These are phyloP conservation scores for Berkeleyomyces rouxiae DNA, from an alignment of 2,329 filamentous ascomycete species.

Conservation along the genomic window DNA sequence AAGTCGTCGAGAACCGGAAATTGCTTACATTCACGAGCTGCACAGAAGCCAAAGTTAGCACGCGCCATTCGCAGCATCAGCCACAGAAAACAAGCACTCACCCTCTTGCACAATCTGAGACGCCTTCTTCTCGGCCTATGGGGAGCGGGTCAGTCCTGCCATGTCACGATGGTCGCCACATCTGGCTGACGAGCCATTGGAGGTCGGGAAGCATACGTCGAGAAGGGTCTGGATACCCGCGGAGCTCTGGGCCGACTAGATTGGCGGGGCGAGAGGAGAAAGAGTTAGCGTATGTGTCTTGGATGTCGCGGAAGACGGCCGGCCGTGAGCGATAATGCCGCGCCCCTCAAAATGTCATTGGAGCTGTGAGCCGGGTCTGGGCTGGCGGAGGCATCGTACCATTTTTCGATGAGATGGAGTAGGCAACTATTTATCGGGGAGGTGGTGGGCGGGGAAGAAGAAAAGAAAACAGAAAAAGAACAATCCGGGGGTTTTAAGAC, in stretches of 20 bases:
- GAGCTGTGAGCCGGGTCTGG: not conserved
- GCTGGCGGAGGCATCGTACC: not conserved
- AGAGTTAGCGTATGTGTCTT: not conserved
- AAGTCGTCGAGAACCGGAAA: conserved; percentile 18
- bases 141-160: not conserved
- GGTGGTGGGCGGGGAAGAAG: no score
- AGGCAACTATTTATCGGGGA: no score
- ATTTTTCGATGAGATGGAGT: not conserved
- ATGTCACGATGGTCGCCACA: not conserved
- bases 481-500: no score
- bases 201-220: conserved; percentile 50
- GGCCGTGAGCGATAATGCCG: not conserved
- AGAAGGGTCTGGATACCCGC: conserved; percentile 96
- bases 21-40: conserved; percentile 70
- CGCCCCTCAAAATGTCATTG: not conserved
- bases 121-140: conserved; percentile 78
- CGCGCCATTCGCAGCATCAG: not conserved
- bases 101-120: conserved; percentile 98
- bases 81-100: conserved; percentile 25
- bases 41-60: conserved; percentile 5
- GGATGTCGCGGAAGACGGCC: not conserved
- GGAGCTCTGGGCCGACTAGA: conserved; percentile 91
- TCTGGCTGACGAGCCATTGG: not conserved
- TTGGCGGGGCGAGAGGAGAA: not conserved
- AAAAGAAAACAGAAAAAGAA: no score